A percentile compares a stretch with the other conserved stretches of the same genome.
These are phyloP conservation scores for Jatropha podagrica DNA, from an alignment of 441 rosid genomes.

Conservation along the genomic window DNA sequence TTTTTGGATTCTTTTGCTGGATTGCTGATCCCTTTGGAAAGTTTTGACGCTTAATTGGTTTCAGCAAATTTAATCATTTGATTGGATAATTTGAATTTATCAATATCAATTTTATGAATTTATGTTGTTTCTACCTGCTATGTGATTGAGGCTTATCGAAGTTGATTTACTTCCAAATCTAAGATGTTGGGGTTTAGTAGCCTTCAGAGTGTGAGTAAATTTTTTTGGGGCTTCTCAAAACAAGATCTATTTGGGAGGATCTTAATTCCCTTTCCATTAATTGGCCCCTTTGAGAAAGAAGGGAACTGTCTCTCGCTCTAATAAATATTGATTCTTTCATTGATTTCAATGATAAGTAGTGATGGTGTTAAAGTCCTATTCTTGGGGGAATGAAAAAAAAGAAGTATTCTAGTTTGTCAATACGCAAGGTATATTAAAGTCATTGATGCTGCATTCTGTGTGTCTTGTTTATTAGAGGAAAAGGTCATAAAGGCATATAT, in stretches of 20 bases:
- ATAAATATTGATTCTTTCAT: too few species aligned
- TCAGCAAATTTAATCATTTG: not conserved
- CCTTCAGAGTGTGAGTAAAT: not conserved
- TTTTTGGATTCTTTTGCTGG: not conserved
- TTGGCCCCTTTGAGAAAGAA: too few species aligned
- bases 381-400: not conserved
- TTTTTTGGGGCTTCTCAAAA: too few species aligned
- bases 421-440: not conserved
- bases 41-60: not conserved
- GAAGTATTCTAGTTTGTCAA: not conserved
- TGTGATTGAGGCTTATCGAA: not conserved
- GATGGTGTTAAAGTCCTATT: not conserved
- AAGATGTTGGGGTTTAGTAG: not conserved
- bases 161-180: not conserved
- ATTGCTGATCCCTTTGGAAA: not conserved
- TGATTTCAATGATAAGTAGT: not conserved
- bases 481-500: too few species aligned
- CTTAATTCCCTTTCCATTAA: too few species aligned
- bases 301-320: too few species aligned
- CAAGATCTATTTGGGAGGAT: too few species aligned
- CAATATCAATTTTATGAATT: not conserved
- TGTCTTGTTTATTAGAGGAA: not conserved
- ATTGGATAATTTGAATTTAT: not conserved
- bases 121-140: not conserved
- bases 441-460: too few species aligned